Percentiles rank a stretch among this genome's conserved stretches.
phyloP scores from a whole-genome alignment of 768 basidiomycete species.

The Lentinula aciculospora region DNA sequence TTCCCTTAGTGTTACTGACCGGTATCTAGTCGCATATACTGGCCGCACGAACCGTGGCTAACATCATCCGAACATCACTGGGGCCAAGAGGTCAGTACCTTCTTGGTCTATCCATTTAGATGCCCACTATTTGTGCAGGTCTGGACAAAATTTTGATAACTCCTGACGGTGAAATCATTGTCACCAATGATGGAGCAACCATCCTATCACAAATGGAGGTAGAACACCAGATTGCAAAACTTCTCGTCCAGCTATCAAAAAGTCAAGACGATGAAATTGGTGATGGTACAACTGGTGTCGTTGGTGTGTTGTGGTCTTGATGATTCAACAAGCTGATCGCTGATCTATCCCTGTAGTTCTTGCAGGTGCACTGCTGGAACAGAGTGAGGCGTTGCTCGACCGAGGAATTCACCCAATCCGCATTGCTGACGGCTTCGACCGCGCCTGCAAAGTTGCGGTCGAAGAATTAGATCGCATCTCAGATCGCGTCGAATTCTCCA shows the following conservation, averaged over 20 bases:
- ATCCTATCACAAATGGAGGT: constrained; percentile 99
- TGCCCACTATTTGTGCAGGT: constrained; percentile 37
- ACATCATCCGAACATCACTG: constrained; percentile 91
- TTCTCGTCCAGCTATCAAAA: constrained; percentile 93
- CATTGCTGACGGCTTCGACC: constrained; percentile 98
- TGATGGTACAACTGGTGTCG: constrained; percentile 98
- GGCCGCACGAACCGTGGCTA: constrained; percentile 88
- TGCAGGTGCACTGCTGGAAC: constrained; percentile 94
- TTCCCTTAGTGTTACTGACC: constrained; percentile 8
- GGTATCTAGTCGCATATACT: constrained; percentile 80
- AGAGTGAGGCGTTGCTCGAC: constrained; percentile 94
- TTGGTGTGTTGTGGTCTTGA: constrained; percentile 57
- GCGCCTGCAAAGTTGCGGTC: constrained; percentile 86
- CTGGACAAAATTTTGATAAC: constrained; percentile 94
- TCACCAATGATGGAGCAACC: constrained; percentile 98
- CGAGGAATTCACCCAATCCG: constrained; percentile 98
- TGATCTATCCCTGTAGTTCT: constrained; percentile 52
- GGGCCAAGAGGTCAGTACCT: constrained; percentile 77
- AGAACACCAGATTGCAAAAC: constrained; percentile 97
- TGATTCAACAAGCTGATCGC: not conserved
- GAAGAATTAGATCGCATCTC: constrained; percentile 87
- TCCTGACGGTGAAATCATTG: constrained; percentile 97
- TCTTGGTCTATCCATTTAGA: constrained; percentile 5
- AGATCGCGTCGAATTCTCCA: constrained; percentile 83
- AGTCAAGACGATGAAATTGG: constrained; percentile 99